Base-by-base conservation (phyloP, 257 asterid species). In the Scutellaria barbata region DNA sequence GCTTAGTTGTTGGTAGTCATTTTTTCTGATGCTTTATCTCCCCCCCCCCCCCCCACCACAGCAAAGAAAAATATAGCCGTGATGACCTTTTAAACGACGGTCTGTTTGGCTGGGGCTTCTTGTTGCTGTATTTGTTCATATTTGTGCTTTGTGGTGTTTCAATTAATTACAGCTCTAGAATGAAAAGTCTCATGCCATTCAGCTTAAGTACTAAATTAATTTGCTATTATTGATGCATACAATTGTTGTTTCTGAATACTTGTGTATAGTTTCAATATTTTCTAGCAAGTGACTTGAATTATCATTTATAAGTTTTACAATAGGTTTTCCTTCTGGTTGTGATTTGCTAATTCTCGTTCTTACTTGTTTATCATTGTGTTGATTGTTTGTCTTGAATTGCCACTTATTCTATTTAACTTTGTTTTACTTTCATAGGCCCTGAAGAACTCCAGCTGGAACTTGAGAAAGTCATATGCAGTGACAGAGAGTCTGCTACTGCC, bases 391-490 rank as follows among this genome's bases (percentile, higher is more conserved):
- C 39, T 52, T 13, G 68, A 51, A 17, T 22, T 68, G 40, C 18
- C 16, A 41, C 62, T 54, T 60, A 25, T 22, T 12, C 53, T n/a
- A 52, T 17, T 22, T 58, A 5, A 40, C 18, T 22, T 71, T 16
- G n/a, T 17, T 74, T 77, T 75, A 84, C 62, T 80, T 69, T 73
- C 60, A n/a, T 83, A 93, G 99, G 94, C 60, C 96, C 90, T 33
- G 84, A 75, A 72, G 96, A 94, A 78, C 93, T 94, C 83, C 99
- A 91, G 80, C 71, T 87, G 83, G 99, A 94, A 85, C 81, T 87
- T 78, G 93, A 94, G 84, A 94, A 91, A 84, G 93, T 72, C 47
- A 76, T 92, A 58, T 69, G 81, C 79, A 75, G 85, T 58, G 89
- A 92, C 69, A 79, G 92, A 82, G 98, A 95, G 69, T 78, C 92